Conservation (phyloP, 116 monocot species). For the Iris pallida region DNA sequence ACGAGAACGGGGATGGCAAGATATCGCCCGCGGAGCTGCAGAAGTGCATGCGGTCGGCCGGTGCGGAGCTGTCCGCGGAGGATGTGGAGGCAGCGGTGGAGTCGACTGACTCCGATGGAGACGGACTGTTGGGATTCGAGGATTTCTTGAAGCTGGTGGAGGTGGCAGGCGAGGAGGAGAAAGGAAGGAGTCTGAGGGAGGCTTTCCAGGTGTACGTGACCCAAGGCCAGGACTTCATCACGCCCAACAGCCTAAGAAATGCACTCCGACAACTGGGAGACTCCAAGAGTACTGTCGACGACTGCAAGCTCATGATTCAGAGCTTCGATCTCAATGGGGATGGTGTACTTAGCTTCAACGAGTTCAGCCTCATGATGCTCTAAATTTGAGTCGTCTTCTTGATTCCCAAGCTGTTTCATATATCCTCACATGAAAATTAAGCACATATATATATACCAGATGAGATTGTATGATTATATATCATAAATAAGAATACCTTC, state of each 20-base stretch:
- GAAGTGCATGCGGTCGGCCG: slow-evolving; percentile 10
- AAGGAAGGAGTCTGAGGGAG: slow-evolving; percentile 6
- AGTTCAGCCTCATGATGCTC: slow-evolving; percentile 17
- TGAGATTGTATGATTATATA: too few relatives aligned
- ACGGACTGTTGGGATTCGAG: slow-evolving; percentile 7
- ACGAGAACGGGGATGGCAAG: slow-evolving; percentile 29
- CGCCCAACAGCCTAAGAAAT: slow-evolving; percentile 11
- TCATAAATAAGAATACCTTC: too few relatives aligned
- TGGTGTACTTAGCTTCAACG: slow-evolving; percentile 9
- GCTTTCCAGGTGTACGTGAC: slow-evolving; percentile 16
- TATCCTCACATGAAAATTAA: too few relatives aligned
- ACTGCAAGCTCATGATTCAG: slow-evolving; percentile 4
- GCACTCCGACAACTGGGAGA: slow-evolving; percentile 2
- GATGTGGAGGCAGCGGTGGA: slow-evolving; percentile 15
- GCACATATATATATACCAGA: too few relatives aligned
- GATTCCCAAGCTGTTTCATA: too few relatives aligned
- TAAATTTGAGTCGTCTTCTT: too few relatives aligned
- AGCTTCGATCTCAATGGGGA: slow-evolving; percentile 12
- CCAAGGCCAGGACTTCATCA: slow-evolving; percentile 18
- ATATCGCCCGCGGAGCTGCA: slow-evolving; percentile 26
- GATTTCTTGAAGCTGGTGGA: slow-evolving; percentile 9
- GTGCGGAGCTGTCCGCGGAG: slow-evolving; percentile 6
- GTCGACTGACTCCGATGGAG: background rate
- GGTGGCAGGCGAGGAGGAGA: background rate
- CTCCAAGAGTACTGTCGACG: background rate